Conservation (phyloP, 2,329 filamentous ascomycete species). For the Aspergillus novofumigatus region DNA sequence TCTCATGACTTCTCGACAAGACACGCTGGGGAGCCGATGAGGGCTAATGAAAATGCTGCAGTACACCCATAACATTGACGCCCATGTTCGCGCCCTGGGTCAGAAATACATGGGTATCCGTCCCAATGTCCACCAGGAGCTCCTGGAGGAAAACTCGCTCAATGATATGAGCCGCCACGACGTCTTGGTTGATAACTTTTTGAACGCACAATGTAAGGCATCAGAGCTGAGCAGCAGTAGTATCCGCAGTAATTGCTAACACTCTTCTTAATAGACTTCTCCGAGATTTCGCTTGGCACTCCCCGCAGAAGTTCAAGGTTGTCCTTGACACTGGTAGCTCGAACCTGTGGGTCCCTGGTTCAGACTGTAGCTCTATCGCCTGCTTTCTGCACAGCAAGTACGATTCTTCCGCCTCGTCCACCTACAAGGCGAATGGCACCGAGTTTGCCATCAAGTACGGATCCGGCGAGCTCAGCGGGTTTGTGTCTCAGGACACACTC, state of each 20-base stretch:
- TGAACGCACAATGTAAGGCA: slow-evolving; percentile 93
- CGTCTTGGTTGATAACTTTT: slow-evolving; percentile 91
- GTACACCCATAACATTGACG: slow-evolving; percentile 73
- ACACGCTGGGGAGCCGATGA: neutral
- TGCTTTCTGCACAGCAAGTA: slow-evolving; percentile 98
- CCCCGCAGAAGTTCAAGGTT: slow-evolving; percentile 97
- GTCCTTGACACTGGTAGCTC: slow-evolving; percentile 97
- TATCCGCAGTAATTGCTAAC: slow-evolving; percentile 7
- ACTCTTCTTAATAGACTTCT: slow-evolving; percentile 68
- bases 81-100: slow-evolving; percentile 75
- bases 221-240: neutral
- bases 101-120: slow-evolving; percentile 95
- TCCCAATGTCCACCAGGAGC: slow-evolving; percentile 64
- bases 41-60: slow-evolving; percentile 32
- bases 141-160: slow-evolving; percentile 72
- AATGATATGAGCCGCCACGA: slow-evolving; percentile 66
- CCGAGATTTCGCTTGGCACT: slow-evolving; percentile 87
- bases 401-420: slow-evolving; percentile 81
- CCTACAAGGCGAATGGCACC: slow-evolving; percentile 90
- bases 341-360: slow-evolving; percentile 96
- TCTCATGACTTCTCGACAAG: neutral
- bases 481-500: slow-evolving; percentile 83
- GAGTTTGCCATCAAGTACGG: slow-evolving; percentile 93
- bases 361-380: slow-evolving; percentile 87
- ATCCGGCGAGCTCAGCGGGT: slow-evolving; percentile 89